These are phyloP conservation scores for Apiospora sp. DNA, from an alignment of 2,329 filamentous ascomycete genomes.

Conservation along the genomic window DNA sequence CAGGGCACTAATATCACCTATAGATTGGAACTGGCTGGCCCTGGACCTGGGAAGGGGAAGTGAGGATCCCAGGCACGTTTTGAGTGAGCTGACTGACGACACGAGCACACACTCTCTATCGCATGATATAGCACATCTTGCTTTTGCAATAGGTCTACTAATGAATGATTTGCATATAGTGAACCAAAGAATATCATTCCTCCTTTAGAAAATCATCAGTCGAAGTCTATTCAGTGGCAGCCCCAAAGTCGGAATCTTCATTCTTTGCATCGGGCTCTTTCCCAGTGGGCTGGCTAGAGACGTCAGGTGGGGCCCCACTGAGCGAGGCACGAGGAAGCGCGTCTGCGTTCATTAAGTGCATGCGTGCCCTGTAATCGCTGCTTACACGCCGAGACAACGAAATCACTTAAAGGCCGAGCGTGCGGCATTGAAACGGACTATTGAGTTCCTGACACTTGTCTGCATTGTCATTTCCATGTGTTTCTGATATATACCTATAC, in stretches of 20 bases:
- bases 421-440: background rate
- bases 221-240: background rate
- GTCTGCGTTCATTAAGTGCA: background rate
- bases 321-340: background rate
- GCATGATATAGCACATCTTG: background rate
- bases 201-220: background rate
- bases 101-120: background rate
- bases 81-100: background rate
- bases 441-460: background rate
- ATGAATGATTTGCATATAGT: background rate
- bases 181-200: background rate
- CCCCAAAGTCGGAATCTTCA: background rate
- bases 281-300: slow-evolving; percentile 7
- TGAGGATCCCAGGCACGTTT: background rate
- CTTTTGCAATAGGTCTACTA: background rate
- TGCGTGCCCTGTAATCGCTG: background rate
- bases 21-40: background rate
- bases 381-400: slow-evolving; percentile 12
- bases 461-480: background rate
- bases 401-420: slow-evolving; percentile 18
- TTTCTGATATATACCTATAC: background rate
- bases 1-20: slow-evolving; percentile 14
- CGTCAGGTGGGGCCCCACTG: background rate
- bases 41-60: background rate
- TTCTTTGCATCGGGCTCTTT: background rate